A percentile compares a stretch with the other conserved stretches of the same genome.
phyloP scores from a whole-genome alignment of 2,329 filamentous ascomycete genomes.

The Beauveria medogensis region DNA sequence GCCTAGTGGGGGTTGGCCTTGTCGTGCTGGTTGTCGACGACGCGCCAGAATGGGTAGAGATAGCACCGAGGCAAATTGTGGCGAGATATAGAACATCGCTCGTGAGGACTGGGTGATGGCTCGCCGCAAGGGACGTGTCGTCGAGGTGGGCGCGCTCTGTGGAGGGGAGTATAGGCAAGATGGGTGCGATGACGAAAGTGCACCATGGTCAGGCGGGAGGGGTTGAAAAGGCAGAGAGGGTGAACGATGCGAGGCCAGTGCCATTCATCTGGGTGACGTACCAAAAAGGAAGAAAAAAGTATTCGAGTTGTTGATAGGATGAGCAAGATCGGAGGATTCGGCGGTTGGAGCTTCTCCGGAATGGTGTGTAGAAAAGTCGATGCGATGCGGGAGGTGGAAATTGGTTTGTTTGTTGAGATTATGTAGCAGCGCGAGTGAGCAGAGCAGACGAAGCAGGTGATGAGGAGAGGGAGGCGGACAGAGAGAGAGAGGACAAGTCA shows the following conservation, averaged over 20 bases:
- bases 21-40: neutral
- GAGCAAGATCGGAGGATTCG: slow-evolving; percentile 4
- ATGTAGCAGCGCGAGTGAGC: slow-evolving; percentile 5
- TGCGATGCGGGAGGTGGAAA: slow-evolving; percentile 2
- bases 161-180: neutral
- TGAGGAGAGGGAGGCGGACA: neutral
- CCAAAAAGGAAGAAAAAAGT: neutral
- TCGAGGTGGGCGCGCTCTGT: neutral
- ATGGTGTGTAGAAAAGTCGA: slow-evolving; percentile 6
- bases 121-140: neutral
- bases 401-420: slow-evolving; percentile 12
- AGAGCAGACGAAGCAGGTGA: neutral
- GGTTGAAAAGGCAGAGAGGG: neutral
- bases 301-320: neutral
- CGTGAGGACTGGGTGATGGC: neutral
- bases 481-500: neutral
- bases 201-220: neutral
- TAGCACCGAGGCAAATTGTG: neutral
- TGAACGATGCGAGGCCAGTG: neutral
- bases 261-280: neutral
- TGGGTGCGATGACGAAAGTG: slow-evolving; percentile 3
- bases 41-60: neutral
- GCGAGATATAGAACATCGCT: slow-evolving; percentile 1
- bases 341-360: slow-evolving; percentile 5
- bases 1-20: slow-evolving; percentile 7